Evolutionary conservation across 1,139 yeast genomes (phyloP).

Genomic region (Yamadazyma kanchanaburiensis): DNA sequence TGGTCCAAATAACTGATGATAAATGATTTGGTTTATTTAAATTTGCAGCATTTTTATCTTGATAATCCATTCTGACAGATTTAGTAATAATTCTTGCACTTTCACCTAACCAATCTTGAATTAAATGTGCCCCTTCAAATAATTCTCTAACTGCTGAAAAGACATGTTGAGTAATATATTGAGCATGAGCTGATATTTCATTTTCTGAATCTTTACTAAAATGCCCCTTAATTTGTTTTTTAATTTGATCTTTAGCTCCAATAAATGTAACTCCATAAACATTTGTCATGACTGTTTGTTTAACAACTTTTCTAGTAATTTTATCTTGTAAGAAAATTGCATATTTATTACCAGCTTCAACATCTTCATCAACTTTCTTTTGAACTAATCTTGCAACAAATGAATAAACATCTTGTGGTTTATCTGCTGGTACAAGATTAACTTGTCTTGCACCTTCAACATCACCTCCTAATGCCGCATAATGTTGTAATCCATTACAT

Average conservation of each 20-base stretch:
- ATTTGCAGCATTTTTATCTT: constrained; percentile 21
- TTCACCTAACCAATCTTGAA: constrained; percentile 94
- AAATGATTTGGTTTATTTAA: constrained; percentile 56
- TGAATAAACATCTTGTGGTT: constrained; percentile 88
- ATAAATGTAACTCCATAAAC: constrained; percentile 96
- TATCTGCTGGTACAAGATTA: constrained; percentile 74
- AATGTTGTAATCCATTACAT: constrained; percentile 95
- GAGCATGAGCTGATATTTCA: constrained; percentile 44
- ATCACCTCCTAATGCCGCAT: constrained; percentile 98
- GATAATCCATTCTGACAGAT: constrained; percentile 66
- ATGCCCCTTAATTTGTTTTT: constrained; percentile 52
- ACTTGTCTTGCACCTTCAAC: constrained; percentile 92
- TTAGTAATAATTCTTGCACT: constrained; percentile 80
- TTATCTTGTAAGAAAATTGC: constrained; percentile 58
- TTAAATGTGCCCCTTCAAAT: constrained; percentile 88
- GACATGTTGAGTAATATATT: constrained; percentile 74
- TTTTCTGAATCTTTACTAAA: constrained; percentile 44
- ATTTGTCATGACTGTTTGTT: constrained; percentile 97
- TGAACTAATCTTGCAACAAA: constrained; percentile 77
- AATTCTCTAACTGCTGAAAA: constrained; percentile 82
- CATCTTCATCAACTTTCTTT: constrained; percentile 57
- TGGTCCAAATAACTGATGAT: constrained; percentile 95
- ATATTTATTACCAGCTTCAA: constrained; percentile 48
- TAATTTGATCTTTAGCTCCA: constrained; percentile 90
- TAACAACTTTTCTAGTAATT: constrained; percentile 82